Evolutionary conservation across 2,329 filamentous ascomycete species (phyloP), one percentile per base, ranked within the genome.

Genomic region (Tolypocladium sp.): DNA sequence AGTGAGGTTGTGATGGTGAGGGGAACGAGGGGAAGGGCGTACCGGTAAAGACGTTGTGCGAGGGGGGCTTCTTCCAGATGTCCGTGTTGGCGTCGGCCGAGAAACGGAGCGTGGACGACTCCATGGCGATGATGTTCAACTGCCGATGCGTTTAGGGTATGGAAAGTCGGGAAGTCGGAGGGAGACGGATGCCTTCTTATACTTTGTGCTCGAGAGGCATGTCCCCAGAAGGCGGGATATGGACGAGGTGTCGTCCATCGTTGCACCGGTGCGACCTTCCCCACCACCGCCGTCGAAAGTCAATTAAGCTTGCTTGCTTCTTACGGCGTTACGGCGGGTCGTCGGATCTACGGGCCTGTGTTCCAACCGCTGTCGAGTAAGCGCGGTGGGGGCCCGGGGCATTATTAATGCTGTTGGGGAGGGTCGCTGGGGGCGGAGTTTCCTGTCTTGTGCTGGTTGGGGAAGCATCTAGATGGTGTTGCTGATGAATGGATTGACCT

Each of bases 41-140:
- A 80, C 80, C 87, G 66, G 82, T 88, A 76, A 89, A 90, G 63
- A 82, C 77, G 60, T 86, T 78, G 17, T 81, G 82, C n/a, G 78
- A 74, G 0, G 88, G 87, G 0, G 87, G 85, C 70, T 90, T 90
- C 70, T 87, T 85, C 89, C 89, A 93, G 69, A 92, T 83, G 72
- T 92, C 89, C 41, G 88, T 91, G 38, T 78, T 79, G 0, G 87
- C 79, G 0, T 73, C 67, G 22, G 86, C 82, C 57, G 76, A 78
- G 65, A 90, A 77, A 20, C 72, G 77, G 69, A 87, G 84, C 25
- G 33, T 42, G 30, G 58, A 41, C 17, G 52, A 37, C 7, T 46
- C 51, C 54, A 59, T 38, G 42, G 15, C 42, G 55, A 15, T 44
- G 2, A 27, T 30, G 15, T 17, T 10, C 8, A 30, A 2, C 4